Evolutionary conservation across 1,284 basidiomycete genomes (phyloP).

Genomic region (Hymenochaete sp.): DNA sequence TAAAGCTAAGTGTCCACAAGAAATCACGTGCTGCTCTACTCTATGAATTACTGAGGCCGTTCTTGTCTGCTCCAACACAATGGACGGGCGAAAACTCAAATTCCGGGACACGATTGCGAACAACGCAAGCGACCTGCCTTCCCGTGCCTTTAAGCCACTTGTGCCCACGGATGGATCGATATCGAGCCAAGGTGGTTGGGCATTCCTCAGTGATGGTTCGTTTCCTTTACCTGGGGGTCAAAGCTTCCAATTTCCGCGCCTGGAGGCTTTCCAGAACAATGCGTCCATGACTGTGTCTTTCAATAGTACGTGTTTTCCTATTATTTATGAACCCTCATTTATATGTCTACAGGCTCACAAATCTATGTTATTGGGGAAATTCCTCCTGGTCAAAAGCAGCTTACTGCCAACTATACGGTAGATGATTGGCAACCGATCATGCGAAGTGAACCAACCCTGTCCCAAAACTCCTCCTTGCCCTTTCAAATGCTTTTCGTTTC

Average conservation of each 20-base stretch:
- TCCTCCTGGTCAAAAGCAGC: constrained; percentile 1
- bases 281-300: constrained; percentile 2
- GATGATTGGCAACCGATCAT: constrained; percentile 1
- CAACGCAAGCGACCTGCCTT: not conserved
- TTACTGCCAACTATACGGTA: constrained; percentile 15
- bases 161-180: not conserved
- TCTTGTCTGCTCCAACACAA: not conserved
- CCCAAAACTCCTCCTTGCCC: not conserved
- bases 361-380: constrained; percentile 8
- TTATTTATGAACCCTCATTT: not conserved
- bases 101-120: not conserved
- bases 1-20: too few relatives aligned
- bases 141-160: not conserved
- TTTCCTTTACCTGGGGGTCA: not conserved
- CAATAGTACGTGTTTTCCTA: not conserved
- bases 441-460: not conserved
- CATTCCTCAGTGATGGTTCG: not conserved
- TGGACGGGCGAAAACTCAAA: not conserved
- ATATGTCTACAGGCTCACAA: not conserved
- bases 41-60: too few relatives aligned
- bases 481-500: constrained; percentile 8
- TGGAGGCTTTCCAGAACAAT: not conserved
- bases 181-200: not conserved
- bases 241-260: not conserved
- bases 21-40: too few relatives aligned